phyloP scores from a whole-genome alignment of 1,284 basidiomycete genomes.

The Cutaneotrichosporon curvatum region DNA sequence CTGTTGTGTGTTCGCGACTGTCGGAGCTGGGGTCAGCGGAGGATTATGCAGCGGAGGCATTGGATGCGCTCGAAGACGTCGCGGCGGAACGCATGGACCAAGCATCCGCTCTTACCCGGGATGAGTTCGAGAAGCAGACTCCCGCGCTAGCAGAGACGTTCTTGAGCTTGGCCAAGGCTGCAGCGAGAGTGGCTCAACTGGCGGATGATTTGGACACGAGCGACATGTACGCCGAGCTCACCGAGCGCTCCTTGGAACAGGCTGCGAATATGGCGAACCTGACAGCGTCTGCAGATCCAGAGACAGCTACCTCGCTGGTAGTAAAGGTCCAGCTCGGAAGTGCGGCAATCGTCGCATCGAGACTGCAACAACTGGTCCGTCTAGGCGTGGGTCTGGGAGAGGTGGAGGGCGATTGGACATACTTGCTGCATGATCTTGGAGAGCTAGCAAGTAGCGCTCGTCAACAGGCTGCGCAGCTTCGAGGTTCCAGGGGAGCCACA shows the following conservation, averaged over 20 bases:
- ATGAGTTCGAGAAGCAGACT: constrained; percentile 26
- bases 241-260: constrained; percentile 41
- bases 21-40: constrained; percentile 28
- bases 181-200: constrained; percentile 28
- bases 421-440: constrained; percentile 35
- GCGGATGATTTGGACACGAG: constrained; percentile 29
- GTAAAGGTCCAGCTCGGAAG: too few relatives aligned
- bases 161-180: constrained; percentile 30
- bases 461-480: constrained; percentile 33
- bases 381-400: constrained; percentile 25
- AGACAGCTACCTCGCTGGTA: too few relatives aligned
- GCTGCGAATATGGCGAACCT: constrained; percentile 43
- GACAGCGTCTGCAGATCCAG: constrained; percentile 9
- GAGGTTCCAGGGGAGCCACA: constrained; percentile 29
- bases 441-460: constrained; percentile 35
- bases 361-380: constrained; percentile 26
- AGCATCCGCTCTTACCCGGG: constrained; percentile 20
- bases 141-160: constrained; percentile 40
- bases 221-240: constrained; percentile 35
- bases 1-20: constrained; percentile 21
- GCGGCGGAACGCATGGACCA: constrained; percentile 40
- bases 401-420: constrained; percentile 40
- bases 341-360: too few relatives aligned
- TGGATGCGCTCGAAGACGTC: constrained; percentile 38
- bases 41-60: constrained; percentile 30